phyloP scores from a whole-genome alignment of 164 flowering plant genomes.

The Macadamia tetraphylla region DNA sequence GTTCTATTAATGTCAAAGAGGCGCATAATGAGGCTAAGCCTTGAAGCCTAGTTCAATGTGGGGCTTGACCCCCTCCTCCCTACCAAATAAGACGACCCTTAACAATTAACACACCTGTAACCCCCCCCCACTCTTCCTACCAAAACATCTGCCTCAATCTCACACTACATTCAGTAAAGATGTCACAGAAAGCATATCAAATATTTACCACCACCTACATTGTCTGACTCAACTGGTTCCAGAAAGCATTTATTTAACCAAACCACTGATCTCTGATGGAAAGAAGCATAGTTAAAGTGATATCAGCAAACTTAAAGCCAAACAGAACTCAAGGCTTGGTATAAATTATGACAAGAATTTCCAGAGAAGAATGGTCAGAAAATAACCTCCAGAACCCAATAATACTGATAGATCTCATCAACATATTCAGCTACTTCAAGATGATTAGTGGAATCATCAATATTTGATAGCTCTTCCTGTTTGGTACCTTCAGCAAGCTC shows the following conservation, averaged over 20 bases:
- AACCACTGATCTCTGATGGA: neutral
- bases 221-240: neutral
- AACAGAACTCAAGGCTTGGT: neutral
- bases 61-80: too few species aligned
- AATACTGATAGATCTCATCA: conserved; percentile 80
- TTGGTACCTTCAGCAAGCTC: conserved; percentile 21
- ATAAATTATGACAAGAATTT: neutral
- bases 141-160: too few species aligned
- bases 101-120: too few species aligned
- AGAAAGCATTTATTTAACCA: neutral
- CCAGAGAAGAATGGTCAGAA: neutral
- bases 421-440: conserved; percentile 88
- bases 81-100: too few species aligned
- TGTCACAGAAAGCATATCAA: too few species aligned
- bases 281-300: neutral
- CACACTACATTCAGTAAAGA: too few species aligned
- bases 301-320: neutral
- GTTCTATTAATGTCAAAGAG: too few species aligned
- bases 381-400: conserved; percentile 82
- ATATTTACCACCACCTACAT: too few species aligned
- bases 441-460: conserved; percentile 62
- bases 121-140: too few species aligned
- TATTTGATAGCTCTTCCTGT: conserved; percentile 47
- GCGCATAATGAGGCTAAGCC: too few species aligned
- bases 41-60: too few species aligned